Conservation (phyloP, 495 filamentous ascomycete species). For the Penicillium ucsense region DNA sequence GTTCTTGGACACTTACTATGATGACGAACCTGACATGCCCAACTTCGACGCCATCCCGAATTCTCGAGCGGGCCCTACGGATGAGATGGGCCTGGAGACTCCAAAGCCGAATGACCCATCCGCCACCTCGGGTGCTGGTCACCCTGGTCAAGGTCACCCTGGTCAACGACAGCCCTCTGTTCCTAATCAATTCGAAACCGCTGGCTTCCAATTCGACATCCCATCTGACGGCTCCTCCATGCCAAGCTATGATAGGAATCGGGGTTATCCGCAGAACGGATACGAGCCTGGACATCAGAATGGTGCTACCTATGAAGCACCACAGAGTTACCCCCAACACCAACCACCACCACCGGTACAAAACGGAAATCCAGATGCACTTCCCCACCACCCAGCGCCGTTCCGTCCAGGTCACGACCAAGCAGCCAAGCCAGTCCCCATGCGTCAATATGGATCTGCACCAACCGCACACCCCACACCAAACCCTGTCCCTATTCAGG, state of each 20-base stretch:
- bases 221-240: conserved; percentile 47
- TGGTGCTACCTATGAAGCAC: background rate
- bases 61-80: conserved; percentile 28
- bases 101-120: conserved; percentile 20
- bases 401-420: conserved; percentile 64
- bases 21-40: conserved; percentile 51
- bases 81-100: conserved; percentile 39
- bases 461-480: conserved; percentile 21
- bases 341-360: conserved; percentile 2
- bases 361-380: conserved; percentile 46
- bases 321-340: too few species aligned
- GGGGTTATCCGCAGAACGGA: conserved; percentile 6
- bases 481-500: conserved; percentile 1
- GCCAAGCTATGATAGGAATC: conserved; percentile 32
- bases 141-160: conserved; percentile 35
- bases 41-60: conserved; percentile 61
- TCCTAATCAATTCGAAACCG: conserved; percentile 43
- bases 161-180: conserved; percentile 43
- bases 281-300: conserved; percentile 7
- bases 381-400: conserved; percentile 70
- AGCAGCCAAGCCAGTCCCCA: conserved; percentile 50
- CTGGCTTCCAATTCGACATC: conserved; percentile 59
- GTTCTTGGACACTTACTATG: conserved; percentile 34
- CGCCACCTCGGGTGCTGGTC: background rate
- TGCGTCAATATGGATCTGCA: conserved; percentile 58